Evolutionary conservation across 2,329 filamentous ascomycete species (phyloP).

Genomic region (Orbilia brochopaga): DNA sequence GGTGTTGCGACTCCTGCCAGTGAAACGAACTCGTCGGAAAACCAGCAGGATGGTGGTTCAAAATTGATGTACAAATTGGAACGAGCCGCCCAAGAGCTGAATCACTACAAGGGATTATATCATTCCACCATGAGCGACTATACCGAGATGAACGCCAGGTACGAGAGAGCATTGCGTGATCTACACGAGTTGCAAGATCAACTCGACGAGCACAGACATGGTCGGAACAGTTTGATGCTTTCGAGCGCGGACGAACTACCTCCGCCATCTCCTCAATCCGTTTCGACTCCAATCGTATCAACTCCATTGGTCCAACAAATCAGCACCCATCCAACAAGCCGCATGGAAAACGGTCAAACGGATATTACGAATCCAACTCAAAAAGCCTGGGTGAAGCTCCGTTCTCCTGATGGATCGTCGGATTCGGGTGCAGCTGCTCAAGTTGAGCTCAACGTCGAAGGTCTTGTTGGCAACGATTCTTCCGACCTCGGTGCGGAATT

Average conservation of each 20-base stretch:
- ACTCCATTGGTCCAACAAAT: conserved; percentile 52
- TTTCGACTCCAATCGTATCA: conserved; percentile 65
- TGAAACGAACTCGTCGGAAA: conserved; percentile 14
- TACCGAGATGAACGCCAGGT: conserved; percentile 82
- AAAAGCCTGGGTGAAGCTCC: not conserved
- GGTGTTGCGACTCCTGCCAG: not conserved
- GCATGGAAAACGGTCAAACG: conserved; percentile 53
- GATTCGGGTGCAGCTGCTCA: not conserved
- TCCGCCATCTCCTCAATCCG: conserved; percentile 52
- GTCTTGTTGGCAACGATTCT: conserved; percentile 56
- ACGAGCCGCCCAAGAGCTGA: conserved; percentile 69
- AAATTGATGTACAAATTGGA: conserved; percentile 45
- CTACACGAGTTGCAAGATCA: conserved; percentile 84
- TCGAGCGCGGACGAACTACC: conserved; percentile 57
- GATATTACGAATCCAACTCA: not conserved
- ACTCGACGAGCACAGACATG: conserved; percentile 77
- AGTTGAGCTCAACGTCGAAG: not conserved
- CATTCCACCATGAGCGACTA: conserved; percentile 81
- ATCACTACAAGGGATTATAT: conserved; percentile 88
- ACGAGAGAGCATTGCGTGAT: conserved; percentile 83
- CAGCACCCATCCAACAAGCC: conserved; percentile 16
- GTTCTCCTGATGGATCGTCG: not conserved
- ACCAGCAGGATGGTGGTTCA: not conserved
- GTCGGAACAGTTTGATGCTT: conserved; percentile 57
- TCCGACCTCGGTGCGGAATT: conserved; percentile 29